phyloP scores from a whole-genome alignment of 2,329 filamentous ascomycete species.

The Neospermospora avenae region DNA sequence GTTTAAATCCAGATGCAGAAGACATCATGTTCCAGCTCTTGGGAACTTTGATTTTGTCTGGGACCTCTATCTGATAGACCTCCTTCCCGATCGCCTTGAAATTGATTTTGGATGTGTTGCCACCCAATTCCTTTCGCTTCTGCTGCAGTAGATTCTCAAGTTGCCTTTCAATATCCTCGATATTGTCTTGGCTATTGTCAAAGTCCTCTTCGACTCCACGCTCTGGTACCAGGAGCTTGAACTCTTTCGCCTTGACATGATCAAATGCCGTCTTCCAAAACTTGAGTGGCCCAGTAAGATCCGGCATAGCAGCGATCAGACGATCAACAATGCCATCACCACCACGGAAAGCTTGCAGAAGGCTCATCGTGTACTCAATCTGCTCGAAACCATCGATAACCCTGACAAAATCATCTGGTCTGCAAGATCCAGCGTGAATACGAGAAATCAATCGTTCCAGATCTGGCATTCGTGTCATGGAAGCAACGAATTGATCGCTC shows the following conservation, averaged over 20 bases:
- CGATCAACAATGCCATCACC: conserved; percentile 81
- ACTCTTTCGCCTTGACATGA: conserved; percentile 70
- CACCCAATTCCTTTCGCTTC: conserved; percentile 71
- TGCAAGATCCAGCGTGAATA: conserved; percentile 88
- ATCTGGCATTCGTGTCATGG: conserved; percentile 89
- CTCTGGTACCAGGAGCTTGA: conserved; percentile 80
- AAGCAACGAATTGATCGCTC: conserved; percentile 83
- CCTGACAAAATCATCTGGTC: conserved; percentile 85
- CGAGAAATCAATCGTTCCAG: conserved; percentile 91
- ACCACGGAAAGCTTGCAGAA: conserved; percentile 71
- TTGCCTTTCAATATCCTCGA: conserved; percentile 71
- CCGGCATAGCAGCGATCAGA: conserved; percentile 80
- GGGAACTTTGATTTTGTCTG: conserved; percentile 78
- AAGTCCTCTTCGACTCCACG: conserved; percentile 89
- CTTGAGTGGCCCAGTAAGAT: conserved; percentile 68
- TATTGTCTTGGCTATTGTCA: conserved; percentile 74
- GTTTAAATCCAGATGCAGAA: conserved; percentile 82
- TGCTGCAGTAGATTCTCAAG: conserved; percentile 69
- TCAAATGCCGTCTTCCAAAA: conserved; percentile 95
- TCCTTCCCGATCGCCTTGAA: conserved; percentile 92
- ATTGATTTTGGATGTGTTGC: conserved; percentile 57
- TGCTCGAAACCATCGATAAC: conserved; percentile 97
- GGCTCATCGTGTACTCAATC: conserved; percentile 88
- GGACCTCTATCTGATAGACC: conserved; percentile 92
- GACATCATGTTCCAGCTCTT: conserved; percentile 96